A percentile compares a stretch with the other conserved stretches of the same genome.
phyloP scores from a whole-genome alignment of 2,329 filamentous ascomycete species.

The Acrocalymma vagum region DNA sequence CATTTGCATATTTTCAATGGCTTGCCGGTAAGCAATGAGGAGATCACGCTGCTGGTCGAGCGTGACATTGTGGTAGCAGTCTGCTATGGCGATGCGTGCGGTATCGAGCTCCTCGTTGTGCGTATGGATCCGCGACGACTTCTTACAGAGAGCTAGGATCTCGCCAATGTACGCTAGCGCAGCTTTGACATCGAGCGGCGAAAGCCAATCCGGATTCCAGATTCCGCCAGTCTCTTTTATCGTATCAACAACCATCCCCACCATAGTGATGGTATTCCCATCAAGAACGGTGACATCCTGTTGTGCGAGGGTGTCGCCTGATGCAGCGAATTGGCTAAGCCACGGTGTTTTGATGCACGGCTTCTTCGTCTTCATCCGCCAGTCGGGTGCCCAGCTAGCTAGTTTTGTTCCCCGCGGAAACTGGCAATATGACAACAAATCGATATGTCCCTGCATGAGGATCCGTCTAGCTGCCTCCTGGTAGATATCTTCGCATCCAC shows the following conservation, averaged over 20 bases:
- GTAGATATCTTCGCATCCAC: no score
- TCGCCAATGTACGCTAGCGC: background rate
- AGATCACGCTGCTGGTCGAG: background rate
- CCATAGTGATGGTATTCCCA: background rate
- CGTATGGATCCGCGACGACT: constrained; percentile 1
- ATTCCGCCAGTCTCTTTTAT: constrained; percentile 1
- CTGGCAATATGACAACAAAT: constrained; percentile 2
- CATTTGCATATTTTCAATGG: background rate
- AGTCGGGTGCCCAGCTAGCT: constrained; percentile 5
- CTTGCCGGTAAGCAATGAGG: background rate
- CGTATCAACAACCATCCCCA: background rate
- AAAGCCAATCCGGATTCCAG: constrained; percentile 2
- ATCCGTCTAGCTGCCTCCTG: no score
- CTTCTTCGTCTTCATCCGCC: background rate
- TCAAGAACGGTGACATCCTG: background rate
- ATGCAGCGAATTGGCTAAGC: constrained; percentile 2
- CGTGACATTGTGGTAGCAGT: background rate
- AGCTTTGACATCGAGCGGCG: background rate
- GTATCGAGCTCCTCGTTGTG: background rate
- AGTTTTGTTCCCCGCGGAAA: constrained; percentile 1
- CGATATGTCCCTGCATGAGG: no score
- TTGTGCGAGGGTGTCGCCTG: background rate
- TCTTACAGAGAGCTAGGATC: constrained; percentile 2
- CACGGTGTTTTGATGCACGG: background rate
- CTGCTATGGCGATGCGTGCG: background rate